phyloP scores from a whole-genome alignment of 2,329 filamentous ascomycete species.

The Neofusicoccum ribis region DNA sequence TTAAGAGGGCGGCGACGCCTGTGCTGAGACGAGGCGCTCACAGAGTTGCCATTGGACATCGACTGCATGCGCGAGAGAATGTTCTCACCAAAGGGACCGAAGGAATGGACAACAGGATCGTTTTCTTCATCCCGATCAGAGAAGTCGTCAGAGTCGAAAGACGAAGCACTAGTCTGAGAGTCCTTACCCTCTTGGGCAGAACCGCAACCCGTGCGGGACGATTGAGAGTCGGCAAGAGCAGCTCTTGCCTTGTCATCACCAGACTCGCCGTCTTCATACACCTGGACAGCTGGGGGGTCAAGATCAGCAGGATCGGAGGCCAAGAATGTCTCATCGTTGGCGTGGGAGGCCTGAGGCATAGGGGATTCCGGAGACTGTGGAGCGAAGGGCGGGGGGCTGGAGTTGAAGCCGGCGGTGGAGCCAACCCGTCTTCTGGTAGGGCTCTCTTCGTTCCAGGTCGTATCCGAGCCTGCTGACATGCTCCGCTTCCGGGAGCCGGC shows the following conservation, averaged over 20 bases:
- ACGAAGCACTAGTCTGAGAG: slow-evolving; percentile 20
- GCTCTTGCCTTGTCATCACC: slow-evolving; percentile 27
- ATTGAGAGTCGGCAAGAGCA: slow-evolving; percentile 24
- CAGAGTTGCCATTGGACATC: slow-evolving; percentile 56
- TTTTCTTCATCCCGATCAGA: slow-evolving; percentile 82
- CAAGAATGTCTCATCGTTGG: slow-evolving; percentile 41
- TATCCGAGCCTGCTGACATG: slow-evolving; percentile 55
- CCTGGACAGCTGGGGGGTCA: slow-evolving; percentile 28
- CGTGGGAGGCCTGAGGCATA: slow-evolving; percentile 38
- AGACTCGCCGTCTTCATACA: slow-evolving; percentile 42
- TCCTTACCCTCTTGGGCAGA: slow-evolving; percentile 40
- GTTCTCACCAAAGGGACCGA: slow-evolving; percentile 85
- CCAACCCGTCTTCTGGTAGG: slow-evolving; percentile 26
- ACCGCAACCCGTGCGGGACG: slow-evolving; percentile 30
- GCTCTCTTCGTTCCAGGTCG: slow-evolving; percentile 63
- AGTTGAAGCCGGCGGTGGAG: slow-evolving; percentile 52
- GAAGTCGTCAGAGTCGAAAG: slow-evolving; percentile 58
- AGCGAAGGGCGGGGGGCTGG: slow-evolving; percentile 62
- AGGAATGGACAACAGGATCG: slow-evolving; percentile 88
- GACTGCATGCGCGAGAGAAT: slow-evolving; percentile 79
- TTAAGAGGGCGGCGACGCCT: slow-evolving; percentile 25
- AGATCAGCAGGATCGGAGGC: slow-evolving; percentile 39
- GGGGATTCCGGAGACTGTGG: slow-evolving; percentile 77
- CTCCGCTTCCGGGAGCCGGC: slow-evolving; percentile 28
- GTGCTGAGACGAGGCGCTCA: slow-evolving; percentile 55